Base-by-base conservation (phyloP, 345 rosid genomes). In the Cochlearia excelsa region DNA sequence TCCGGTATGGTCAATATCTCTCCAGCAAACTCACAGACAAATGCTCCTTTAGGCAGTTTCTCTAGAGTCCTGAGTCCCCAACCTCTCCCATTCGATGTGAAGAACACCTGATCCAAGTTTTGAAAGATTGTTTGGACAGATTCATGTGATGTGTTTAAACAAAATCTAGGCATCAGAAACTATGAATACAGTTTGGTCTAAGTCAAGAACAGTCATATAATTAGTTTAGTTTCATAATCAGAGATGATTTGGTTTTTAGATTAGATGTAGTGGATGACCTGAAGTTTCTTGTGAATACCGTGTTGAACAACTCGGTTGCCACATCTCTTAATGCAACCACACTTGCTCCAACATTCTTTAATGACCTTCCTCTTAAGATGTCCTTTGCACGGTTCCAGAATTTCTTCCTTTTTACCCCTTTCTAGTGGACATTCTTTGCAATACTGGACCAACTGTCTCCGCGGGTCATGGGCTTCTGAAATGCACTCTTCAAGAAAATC, bases 291-390 rank as follows among this genome's bases (percentile, higher is more conserved):
- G 45, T 63, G 78, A 67, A 90, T 74, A 54, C 97, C 96, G 51
- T 85, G 87, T 76, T 93, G 99, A 67, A 89, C 86, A 27, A 93
- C 87, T 54, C 97, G 81, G 67, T 93, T 93, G 64, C 95, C 90
- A 71, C 99, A 93, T 37, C 51, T 80, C 61, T 74, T 80, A 61
- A 65, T 69, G 68, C 99, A 93, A 39, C 96, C 88, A 77, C 99
- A 93, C 73, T 78, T 89, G 51, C 67, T 78, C 97, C 99, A 93
- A 48, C 99, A 93, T 64, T 93, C 97, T 73, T 80, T 82, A 47
- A 87, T 87, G 50, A 71, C 74, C 61, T 71, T 84, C 75, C 95
- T 89, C 80, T 80, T 75, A 55, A 85, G 47, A 72, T 93, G 97
- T 43, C 99, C 96, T 68, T 89, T 87, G 78, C 99, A 93, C 11